Base-by-base conservation (phyloP, 495 filamentous ascomycete genomes). In the Pyrenula aspistea region DNA sequence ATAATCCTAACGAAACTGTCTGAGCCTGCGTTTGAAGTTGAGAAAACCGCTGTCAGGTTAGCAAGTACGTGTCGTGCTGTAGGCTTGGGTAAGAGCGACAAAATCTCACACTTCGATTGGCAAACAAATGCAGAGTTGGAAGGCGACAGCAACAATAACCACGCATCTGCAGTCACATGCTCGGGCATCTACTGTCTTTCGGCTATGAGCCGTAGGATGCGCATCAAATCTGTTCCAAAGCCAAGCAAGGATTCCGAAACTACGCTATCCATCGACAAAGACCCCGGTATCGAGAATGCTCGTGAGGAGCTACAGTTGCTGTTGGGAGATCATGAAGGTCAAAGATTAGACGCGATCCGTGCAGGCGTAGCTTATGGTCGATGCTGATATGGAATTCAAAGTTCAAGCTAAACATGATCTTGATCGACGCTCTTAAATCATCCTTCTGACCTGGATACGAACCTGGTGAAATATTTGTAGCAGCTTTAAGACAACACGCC, bases 271-370 rank as follows among this genome's bases (percentile, higher is more conserved):
- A 42, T 15, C 15, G 15, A 42, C 31, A 42, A 42, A 42, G 31
- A 42, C 8, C 31, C 31, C 15, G 31, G 31, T 15, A 8, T 42
- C 31, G 15, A 25, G 23, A 31, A 31, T 23, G 19, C 24, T 22
- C n/a, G n/a, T 3, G 53, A 55, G 25, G 11, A 56, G 54, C 20
- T 56, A 25, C 54, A 56, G 48, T 49, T 56, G 22, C 54, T 56
- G 12, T 12, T 56, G 22, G 54, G n/a, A 22, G 54, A 25, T 11
- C 21, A 55, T 25, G 25, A 55, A 15, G 53, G 4, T 8, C 31
- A 15, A 4, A 15, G 31, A 42, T 42, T 15, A 42, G 31, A 42
- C 31, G 15, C 31, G 8, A 42, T 42, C 15, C 31, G 31, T 15
- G 8, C 31, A 42, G 31, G 31, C 31, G 31, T 42, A 42, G 31